Base-by-base conservation (phyloP, 164 flowering plant species). In the Tinospora cordifolia region DNA sequence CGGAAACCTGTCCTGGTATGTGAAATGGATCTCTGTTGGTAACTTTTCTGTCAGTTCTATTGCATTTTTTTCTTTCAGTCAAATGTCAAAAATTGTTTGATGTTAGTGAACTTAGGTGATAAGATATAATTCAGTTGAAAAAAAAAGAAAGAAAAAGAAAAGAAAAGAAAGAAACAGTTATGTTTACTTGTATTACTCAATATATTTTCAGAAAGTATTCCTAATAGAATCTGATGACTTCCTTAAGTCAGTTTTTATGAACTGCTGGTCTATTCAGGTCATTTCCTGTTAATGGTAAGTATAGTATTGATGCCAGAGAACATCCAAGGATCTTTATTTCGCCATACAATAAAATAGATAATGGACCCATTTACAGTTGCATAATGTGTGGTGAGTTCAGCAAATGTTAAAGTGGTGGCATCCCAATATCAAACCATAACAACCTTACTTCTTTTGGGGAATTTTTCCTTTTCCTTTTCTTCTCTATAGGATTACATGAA, bases 401-500 rank as follows among this genome's bases (percentile, higher is more conserved):
- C n/a, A 14, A 44, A 44, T 44, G 47, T 30, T 30, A 30, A 30
- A 30, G 47, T 44, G 12, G 47, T 10, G 47, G 47, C 47, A 44
- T 44, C 47, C 47, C 12, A 44, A 0, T 9, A 9, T 44, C 47
- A 9, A 11, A 9, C 10, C 0, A 44, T 44, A 44, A 44, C 47
- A 10, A 21, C 24, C n/a, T 26, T 26, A 60, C 10, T 40, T 14
- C 25, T 34, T 34, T 62, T 62, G 10, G 60, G 24, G 60, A 1
- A 13, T 39, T 57, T 39, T 27, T 22, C 60, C 9, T 54, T 69
- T 63, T 74, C 9, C 44, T 24, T 40, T 22, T 17, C 58, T 46
- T 54, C 19, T 65, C 21, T 66, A 27, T 75, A 87, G 87, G 83
- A 62, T 21, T 71, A 14, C 68, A 34, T 65, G 62, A 74, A 78